Evolutionary conservation across 495 filamentous ascomycete species (phyloP), one percentile per base, ranked within the genome.

Genomic region (Hyaloscypha bicolor): DNA sequence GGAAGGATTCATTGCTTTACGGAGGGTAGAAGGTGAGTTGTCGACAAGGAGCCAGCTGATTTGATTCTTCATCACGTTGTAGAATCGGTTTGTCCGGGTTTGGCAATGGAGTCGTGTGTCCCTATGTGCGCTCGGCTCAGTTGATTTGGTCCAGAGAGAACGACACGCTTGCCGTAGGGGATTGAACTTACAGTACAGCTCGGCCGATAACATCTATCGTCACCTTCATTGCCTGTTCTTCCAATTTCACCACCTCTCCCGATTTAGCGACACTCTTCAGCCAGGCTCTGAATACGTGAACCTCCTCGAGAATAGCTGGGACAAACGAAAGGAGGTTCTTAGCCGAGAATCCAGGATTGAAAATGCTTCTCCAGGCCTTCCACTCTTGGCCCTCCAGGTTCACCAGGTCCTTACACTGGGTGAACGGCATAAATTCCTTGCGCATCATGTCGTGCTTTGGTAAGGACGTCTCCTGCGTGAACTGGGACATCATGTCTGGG

Each of bases 331-430:
- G 72, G 9, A 84, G 71, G 68, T 83, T 78, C 53, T 68, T 75
- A 1, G 68, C 61, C 19, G 72, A 72, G 69, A 85, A 84, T 6
- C 81, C 82, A 6, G 81, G 80, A 66, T 82, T 85, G 71, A 83
- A 83, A 16, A 53, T 53, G 51, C 51, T 25, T 53, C 51, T 6
- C 51, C 51, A 53, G 22, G 51, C 16, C 22, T 53, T 53, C 51
- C 51, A 53, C 16, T 9, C 6, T 8, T n/a, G 51, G 6, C 51
- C 51, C 22, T 53, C 51, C 19, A 25, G 16, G 19, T 6, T 14
- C 6, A 53, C 2, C 16, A 53, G 51, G 22, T 53, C 51, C 6
- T 9, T 6, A 16, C 51, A 53, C 51, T 73, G 72, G 1, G 77
- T 75, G 53, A 82, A 69, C 37, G 67, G 69, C 4, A 64, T n/a